Evolutionary conservation across 495 filamentous ascomycete genomes (phyloP).

Genomic region (Tuber calosporum): DNA sequence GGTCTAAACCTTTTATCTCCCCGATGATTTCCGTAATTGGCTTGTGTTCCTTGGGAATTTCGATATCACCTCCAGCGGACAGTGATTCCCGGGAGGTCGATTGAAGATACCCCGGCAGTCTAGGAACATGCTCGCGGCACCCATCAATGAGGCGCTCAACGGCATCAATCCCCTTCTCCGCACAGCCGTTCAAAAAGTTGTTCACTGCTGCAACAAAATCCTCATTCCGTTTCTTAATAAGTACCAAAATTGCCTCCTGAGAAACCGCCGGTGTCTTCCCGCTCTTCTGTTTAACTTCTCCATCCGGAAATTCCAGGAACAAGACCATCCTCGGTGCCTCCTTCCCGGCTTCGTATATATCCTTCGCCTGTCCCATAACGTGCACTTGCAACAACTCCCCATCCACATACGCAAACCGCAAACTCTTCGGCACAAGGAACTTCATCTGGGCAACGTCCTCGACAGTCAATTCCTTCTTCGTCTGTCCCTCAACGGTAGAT

Average conservation of each 20-base stretch:
- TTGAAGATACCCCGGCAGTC: conserved; percentile 20
- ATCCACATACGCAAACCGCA: conserved; percentile 81
- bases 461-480: conserved; percentile 58
- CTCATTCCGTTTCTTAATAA: conserved; percentile 85
- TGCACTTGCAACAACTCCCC: conserved; percentile 72
- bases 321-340: conserved; percentile 56
- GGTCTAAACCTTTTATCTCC: conserved; percentile 71
- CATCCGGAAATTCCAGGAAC: conserved; percentile 88
- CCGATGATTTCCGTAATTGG: conserved; percentile 74
- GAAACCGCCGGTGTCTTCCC: conserved; percentile 78
- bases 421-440: conserved; percentile 63
- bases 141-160: conserved; percentile 55
- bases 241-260: conserved; percentile 78
- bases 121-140: conserved; percentile 49
- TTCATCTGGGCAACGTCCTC: conserved; percentile 79
- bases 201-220: conserved; percentile 78
- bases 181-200: conserved; percentile 66
- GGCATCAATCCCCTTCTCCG: conserved; percentile 59
- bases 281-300: conserved; percentile 71
- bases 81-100: conserved; percentile 35
- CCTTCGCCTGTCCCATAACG: conserved; percentile 49
- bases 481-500: conserved; percentile 74
- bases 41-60: conserved; percentile 76
- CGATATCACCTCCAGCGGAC: conserved; percentile 37
- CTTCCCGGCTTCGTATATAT: conserved; percentile 44